These are phyloP conservation scores for Xylona heveae DNA, from an alignment of 495 filamentous ascomycete species.

Conservation along the genomic window DNA sequence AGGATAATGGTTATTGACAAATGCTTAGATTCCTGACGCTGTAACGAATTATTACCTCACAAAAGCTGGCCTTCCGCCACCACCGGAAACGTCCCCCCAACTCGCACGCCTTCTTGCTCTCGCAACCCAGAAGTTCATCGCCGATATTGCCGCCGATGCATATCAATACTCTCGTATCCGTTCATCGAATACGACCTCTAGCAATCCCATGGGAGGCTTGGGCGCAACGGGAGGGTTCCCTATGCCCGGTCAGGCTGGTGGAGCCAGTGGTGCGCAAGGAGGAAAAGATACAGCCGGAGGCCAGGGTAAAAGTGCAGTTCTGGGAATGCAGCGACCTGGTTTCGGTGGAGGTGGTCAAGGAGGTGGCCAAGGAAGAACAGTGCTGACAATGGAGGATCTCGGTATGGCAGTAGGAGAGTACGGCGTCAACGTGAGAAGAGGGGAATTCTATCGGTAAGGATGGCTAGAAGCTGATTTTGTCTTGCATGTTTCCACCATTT, in stretches of 20 bases:
- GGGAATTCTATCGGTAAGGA: slow-evolving; percentile 81
- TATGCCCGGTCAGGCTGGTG: slow-evolving; percentile 26
- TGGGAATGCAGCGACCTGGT: slow-evolving; percentile 78
- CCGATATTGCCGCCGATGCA: slow-evolving; percentile 89
- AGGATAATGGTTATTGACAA: slow-evolving; percentile 9
- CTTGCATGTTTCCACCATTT: no score
- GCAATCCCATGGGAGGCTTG: slow-evolving; percentile 72
- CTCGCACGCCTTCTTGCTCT: slow-evolving; percentile 85
- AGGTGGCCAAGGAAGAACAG: slow-evolving; percentile 75
- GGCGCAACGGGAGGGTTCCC: slow-evolving; percentile 57
- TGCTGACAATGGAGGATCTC: slow-evolving; percentile 96
- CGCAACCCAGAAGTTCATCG: slow-evolving; percentile 93
- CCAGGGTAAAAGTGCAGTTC: slow-evolving; percentile 33
- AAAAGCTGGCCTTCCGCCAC: slow-evolving; percentile 76
- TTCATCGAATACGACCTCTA: slow-evolving; percentile 59
- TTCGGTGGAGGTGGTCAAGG: slow-evolving; percentile 86
- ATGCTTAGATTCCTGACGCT: slow-evolving; percentile 73
- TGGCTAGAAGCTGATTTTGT: no score
- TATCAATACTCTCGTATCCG: slow-evolving; percentile 95
- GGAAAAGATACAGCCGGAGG: slow-evolving; percentile 27
- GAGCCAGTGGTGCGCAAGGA: slow-evolving; percentile 25
- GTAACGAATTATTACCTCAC: slow-evolving; percentile 97
- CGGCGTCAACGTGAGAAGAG: slow-evolving; percentile 87
- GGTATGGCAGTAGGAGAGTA: slow-evolving; percentile 96
- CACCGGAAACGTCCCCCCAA: slow-evolving; percentile 64